Percentiles rank a stretch among this genome's conserved stretches.
Conservation (phyloP, 2,329 filamentous ascomycete species). For the Neonectria sp. region DNA sequence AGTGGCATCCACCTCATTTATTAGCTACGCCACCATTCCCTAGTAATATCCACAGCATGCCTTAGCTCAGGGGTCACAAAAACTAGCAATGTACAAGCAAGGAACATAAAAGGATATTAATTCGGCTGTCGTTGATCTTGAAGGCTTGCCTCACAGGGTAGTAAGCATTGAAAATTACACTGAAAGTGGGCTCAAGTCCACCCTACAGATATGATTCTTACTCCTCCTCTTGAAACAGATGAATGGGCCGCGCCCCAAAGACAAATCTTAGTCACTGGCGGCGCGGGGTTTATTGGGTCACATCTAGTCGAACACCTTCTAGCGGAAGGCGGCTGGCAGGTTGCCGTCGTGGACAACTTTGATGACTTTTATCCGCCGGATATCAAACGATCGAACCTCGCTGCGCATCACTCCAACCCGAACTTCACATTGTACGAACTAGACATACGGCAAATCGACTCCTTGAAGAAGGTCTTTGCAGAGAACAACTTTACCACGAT, state of each 20-base stretch:
- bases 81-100: neutral
- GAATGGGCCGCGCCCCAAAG: neutral
- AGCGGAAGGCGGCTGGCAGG: constrained; percentile 37
- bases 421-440: constrained; percentile 38
- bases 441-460: constrained; percentile 30
- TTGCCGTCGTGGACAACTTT: constrained; percentile 45
- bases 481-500: constrained; percentile 34
- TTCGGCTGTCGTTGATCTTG: neutral
- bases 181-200: neutral
- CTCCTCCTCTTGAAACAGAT: neutral
- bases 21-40: constrained; percentile 1
- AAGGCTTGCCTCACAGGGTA: too few species aligned
- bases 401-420: constrained; percentile 34
- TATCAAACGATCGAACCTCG: constrained; percentile 44
- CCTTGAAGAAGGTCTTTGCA: constrained; percentile 35
- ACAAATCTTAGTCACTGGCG: constrained; percentile 44
- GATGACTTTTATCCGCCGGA: constrained; percentile 40
- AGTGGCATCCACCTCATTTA: neutral
- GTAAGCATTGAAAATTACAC: neutral
- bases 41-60: neutral
- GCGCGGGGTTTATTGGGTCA: constrained; percentile 47
- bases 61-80: neutral
- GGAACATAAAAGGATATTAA: neutral
- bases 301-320: constrained; percentile 43
- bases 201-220: neutral